These are phyloP conservation scores for Canna indica DNA, from an alignment of 176 grass and related monocot genomes.

Conservation along the genomic window DNA sequence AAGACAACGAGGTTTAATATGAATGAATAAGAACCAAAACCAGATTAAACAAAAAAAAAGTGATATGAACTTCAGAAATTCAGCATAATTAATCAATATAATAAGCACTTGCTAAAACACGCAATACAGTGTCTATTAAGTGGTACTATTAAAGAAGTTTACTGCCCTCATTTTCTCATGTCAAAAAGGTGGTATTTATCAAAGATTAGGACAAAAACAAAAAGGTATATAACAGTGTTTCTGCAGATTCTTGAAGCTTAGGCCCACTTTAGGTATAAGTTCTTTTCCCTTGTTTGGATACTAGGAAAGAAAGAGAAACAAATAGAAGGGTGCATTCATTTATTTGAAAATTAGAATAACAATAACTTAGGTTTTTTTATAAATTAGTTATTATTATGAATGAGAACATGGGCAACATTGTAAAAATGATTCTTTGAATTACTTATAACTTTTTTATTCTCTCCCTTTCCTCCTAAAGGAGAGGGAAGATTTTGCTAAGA, in stretches of 20 bases:
- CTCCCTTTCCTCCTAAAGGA: too few species aligned
- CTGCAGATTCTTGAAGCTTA: background rate
- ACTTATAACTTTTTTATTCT: too few species aligned
- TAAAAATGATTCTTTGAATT: too few species aligned
- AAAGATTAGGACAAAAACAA: background rate
- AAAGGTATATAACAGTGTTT: background rate
- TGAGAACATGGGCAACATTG: too few species aligned
- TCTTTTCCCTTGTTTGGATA: too few species aligned
- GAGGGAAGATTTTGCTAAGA: too few species aligned
- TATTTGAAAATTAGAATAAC: too few species aligned
- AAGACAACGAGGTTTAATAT: background rate
- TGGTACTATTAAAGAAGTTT: background rate
- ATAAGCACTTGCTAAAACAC: background rate
- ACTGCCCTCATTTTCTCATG: background rate
- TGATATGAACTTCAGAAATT: background rate
- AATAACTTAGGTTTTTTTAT: too few species aligned
- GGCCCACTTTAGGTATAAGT: too few species aligned
- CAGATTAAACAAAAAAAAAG: background rate
- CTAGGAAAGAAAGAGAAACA: too few species aligned
- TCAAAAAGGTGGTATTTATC: background rate
- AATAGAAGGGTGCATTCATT: too few species aligned
- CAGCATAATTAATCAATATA: background rate
- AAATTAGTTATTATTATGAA: too few species aligned
- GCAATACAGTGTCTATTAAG: background rate
- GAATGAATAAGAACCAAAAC: background rate